A percentile compares a stretch with the other conserved stretches of the same genome.
These are phyloP conservation scores for Vanrija pseudolonga DNA, from an alignment of 1,284 basidiomycete genomes.

Conservation along the genomic window DNA sequence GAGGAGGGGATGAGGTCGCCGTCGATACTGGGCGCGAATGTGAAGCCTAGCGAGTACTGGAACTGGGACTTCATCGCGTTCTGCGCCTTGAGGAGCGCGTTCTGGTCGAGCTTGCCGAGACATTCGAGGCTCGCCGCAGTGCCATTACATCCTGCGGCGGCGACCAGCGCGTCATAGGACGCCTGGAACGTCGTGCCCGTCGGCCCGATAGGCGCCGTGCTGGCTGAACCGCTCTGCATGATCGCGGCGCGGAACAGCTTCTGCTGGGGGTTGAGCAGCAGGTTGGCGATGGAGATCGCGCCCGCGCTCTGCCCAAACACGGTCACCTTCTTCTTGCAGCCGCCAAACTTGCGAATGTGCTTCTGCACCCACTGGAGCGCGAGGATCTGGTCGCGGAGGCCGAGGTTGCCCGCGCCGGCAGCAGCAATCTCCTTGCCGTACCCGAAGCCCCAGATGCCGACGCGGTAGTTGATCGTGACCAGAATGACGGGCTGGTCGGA, in stretches of 20 bases:
- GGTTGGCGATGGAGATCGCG: slow-evolving; percentile 37
- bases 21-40: slow-evolving; percentile 32
- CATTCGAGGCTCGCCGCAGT: slow-evolving; percentile 29
- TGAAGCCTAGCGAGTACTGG: background rate
- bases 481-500: slow-evolving; percentile 44
- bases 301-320: slow-evolving; percentile 49
- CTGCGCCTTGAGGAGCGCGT: slow-evolving; percentile 11
- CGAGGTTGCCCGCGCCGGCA: slow-evolving; percentile 44
- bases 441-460: slow-evolving; percentile 52
- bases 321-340: slow-evolving; percentile 49
- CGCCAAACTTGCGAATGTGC: slow-evolving; percentile 53
- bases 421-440: slow-evolving; percentile 37
- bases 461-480: slow-evolving; percentile 51
- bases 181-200: slow-evolving; percentile 29
- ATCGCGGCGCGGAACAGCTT: slow-evolving; percentile 48
- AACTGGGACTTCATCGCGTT: background rate
- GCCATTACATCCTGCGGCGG: background rate
- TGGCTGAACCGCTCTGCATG: slow-evolving; percentile 44
- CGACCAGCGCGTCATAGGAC: slow-evolving; percentile 32
- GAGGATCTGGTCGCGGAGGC: slow-evolving; percentile 50
- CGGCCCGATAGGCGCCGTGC: slow-evolving; percentile 28
- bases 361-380: slow-evolving; percentile 54
- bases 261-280: slow-evolving; percentile 29
- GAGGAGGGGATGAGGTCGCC: slow-evolving; percentile 41
- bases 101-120: slow-evolving; percentile 29